Evolutionary conservation across 2,329 filamentous ascomycete genomes (phyloP), one percentile per base, ranked within the genome.

Genomic region (Beauveria varroae): DNA sequence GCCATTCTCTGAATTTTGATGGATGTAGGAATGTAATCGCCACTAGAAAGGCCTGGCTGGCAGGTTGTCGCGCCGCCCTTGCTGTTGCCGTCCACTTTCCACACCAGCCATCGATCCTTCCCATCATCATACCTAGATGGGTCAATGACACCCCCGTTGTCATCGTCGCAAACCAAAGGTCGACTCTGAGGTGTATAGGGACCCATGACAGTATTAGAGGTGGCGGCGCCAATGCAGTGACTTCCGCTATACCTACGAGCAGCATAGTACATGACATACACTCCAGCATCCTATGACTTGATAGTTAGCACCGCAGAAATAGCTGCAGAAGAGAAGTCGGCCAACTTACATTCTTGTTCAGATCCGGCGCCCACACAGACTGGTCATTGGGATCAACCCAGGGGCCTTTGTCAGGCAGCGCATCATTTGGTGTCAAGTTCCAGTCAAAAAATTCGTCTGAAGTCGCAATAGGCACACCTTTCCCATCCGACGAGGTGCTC

Each of bases 151-250:
- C 59, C 52, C 2, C 59, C 59, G 24, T 43, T 20, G 3, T n/a
- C 22, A 16, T 59, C 56, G 22, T 61, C 59, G 43, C 59, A 61
- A 22, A 61, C 51, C 28, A 61, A 37, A 14, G 61, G 57, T 8
- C 56, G 40, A 14, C 44, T 26, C n/a, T 61, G 52, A 12, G 61
- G 57, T 7, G 8, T 40, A 16, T 46, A 63, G 3, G 57, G 57
- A 5, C 61, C 61, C 30, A 50, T 55, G 22, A 34, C 57, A 10
- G 61, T 34, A 14, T n/a, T 57, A 16, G 61, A 63, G 16, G 61
- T 63, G 18, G 61, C 61, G 6, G 57, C 61, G 18, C 61, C 61
- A 16, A 63, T 63, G 51, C 57, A 63, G 16, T 60, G 61, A 6
- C 43, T 63, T 10, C 61, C 57, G 14, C 57, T 57, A 22, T 43